Conservation (phyloP, 257 asterid species). For the Cruciata laevipes region DNA sequence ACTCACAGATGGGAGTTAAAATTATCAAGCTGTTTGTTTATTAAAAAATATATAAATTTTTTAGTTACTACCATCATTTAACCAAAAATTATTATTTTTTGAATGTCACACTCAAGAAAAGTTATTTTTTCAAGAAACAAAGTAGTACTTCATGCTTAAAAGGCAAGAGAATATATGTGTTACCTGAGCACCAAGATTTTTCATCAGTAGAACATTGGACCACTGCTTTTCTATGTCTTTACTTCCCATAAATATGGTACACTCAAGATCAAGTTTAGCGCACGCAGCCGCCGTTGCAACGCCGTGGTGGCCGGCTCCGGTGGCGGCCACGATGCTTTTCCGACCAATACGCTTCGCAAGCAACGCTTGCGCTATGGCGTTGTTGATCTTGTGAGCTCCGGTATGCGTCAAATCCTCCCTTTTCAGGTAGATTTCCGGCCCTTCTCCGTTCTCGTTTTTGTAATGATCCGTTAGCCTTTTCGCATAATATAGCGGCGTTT, state of each 20-base stretch:
- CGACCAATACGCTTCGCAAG: slow-evolving; percentile 66
- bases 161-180: neutral
- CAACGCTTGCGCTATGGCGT: slow-evolving; percentile 84
- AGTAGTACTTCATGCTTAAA: no score
- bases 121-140: no score
- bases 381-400: slow-evolving; percentile 86
- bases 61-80: no score
- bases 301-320: slow-evolving; percentile 87
- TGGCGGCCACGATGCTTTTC: slow-evolving; percentile 44
- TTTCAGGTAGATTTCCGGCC: slow-evolving; percentile 68
- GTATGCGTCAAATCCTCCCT: slow-evolving; percentile 68
- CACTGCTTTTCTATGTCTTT: slow-evolving; percentile 52
- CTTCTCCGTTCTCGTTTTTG: slow-evolving; percentile 40
- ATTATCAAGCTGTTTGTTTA: no score
- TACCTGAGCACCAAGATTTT: slow-evolving; percentile 67
- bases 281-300: slow-evolving; percentile 74
- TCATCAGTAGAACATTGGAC: slow-evolving; percentile 48
- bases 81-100: no score
- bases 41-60: no score
- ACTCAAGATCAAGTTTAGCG: slow-evolving; percentile 56
- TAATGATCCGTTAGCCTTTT: slow-evolving; percentile 57
- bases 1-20: no score
- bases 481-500: slow-evolving; percentile 68
- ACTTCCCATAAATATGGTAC: slow-evolving; percentile 51
- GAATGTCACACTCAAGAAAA: no score